phyloP scores from a whole-genome alignment of 148 eudicot species.

The Pharnaceum exiguum region DNA sequence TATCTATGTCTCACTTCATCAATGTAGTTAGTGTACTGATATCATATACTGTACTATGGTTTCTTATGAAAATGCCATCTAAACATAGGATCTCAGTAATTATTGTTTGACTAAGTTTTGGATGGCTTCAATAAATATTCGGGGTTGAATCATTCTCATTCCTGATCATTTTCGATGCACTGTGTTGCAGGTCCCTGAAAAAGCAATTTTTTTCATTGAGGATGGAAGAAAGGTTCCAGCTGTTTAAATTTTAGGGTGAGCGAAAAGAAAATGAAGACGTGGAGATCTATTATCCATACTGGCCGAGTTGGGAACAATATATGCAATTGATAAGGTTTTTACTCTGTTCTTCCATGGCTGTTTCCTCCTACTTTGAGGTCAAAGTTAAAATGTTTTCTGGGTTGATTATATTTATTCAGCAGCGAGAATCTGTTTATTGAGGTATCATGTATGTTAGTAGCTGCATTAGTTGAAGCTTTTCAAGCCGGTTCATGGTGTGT shows the following conservation, averaged over 20 bases:
- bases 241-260: constrained; percentile 17
- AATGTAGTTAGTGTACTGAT: no score
- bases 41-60: no score
- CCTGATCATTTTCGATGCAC: not conserved
- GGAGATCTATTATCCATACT: not conserved
- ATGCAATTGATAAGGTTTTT: constrained; percentile 15
- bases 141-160: not conserved
- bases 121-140: not conserved
- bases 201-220: constrained; percentile 70
- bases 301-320: not conserved
- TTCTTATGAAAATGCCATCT: no score
- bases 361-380: not conserved
- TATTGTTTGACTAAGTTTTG: no score
- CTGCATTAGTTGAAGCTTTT: not conserved
- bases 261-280: not conserved
- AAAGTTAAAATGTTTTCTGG: constrained; percentile 1
- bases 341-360: not conserved
- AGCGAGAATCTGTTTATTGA: not conserved
- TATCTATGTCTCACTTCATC: no score
- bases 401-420: constrained; percentile 8
- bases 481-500: not conserved
- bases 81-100: no score
- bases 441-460: constrained; percentile 9
- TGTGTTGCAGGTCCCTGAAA: constrained; percentile 55
- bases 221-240: constrained; percentile 81